Conservation (phyloP, 768 basidiomycete species). For the Suillus tomentosus region DNA sequence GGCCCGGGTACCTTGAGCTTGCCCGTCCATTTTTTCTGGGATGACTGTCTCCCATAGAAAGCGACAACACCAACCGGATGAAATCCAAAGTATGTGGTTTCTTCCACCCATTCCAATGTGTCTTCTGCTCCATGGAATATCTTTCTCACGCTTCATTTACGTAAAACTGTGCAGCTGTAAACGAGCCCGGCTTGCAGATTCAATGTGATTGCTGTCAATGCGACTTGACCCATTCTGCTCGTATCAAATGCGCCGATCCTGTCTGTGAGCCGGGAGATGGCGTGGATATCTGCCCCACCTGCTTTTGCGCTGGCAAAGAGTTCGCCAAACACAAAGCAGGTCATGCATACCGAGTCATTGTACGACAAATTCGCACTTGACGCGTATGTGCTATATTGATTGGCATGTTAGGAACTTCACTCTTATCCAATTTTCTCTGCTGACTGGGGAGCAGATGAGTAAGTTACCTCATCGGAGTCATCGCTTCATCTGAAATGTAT, state of each 20-base stretch:
- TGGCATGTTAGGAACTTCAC: conserved; percentile 76
- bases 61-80: conserved; percentile 62
- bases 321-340: conserved; percentile 81
- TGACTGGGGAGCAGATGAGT: conserved; percentile 99
- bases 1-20: not conserved
- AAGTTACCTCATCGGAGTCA: conserved; percentile 29
- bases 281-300: conserved; percentile 90
- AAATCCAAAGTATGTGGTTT: conserved; percentile 56
- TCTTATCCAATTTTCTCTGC: conserved; percentile 94
- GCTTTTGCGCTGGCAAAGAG: conserved; percentile 92
- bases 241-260: conserved; percentile 92
- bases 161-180: conserved; percentile 56
- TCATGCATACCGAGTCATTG: conserved; percentile 92
- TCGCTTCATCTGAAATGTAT: conserved; percentile 7
- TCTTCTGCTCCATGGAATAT: not conserved
- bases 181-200: conserved; percentile 81
- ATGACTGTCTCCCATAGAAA: conserved; percentile 74
- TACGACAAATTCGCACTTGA: conserved; percentile 36
- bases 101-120: conserved; percentile 2
- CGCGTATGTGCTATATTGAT: conserved; percentile 4
- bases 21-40: conserved; percentile 1
- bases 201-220: conserved; percentile 81
- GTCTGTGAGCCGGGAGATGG: conserved; percentile 74
- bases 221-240: conserved; percentile 95
- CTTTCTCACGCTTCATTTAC: conserved; percentile 35